Evolutionary conservation across 768 basidiomycete genomes (phyloP).

Genomic region (Vishniacozyma victoriae): DNA sequence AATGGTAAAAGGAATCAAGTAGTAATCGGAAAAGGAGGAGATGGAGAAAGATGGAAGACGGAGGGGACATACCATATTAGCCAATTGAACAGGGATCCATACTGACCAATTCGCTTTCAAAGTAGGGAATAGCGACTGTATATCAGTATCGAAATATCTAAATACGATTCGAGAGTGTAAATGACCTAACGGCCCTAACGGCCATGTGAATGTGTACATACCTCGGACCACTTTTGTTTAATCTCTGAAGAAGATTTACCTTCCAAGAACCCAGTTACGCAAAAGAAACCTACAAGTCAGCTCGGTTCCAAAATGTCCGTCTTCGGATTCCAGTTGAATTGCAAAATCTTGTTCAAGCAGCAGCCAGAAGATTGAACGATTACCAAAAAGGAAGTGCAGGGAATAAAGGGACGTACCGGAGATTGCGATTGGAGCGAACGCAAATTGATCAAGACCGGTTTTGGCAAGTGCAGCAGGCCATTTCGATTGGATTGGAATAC

Average conservation of each 20-base stretch:
- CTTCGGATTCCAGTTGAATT: too few species aligned
- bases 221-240: constrained; percentile 51
- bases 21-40: too few species aligned
- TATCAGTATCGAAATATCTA: too few species aligned
- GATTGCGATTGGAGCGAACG: constrained; percentile 64
- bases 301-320: too few species aligned
- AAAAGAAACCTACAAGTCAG: constrained; percentile 54
- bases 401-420: constrained; percentile 40
- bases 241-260: constrained; percentile 59
- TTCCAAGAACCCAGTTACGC: constrained; percentile 72
- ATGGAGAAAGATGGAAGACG: too few species aligned
- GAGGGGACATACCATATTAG: constrained; percentile 41
- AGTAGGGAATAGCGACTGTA: constrained; percentile 37
- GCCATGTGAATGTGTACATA: constrained; percentile 19
- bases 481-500: constrained; percentile 56
- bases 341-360: too few species aligned
- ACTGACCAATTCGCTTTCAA: constrained; percentile 43
- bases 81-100: constrained; percentile 40
- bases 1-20: too few species aligned
- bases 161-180: too few species aligned
- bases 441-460: constrained; percentile 76
- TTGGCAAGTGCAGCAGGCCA: constrained; percentile 27
- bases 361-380: too few species aligned
- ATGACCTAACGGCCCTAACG: too few species aligned
- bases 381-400: too few species aligned